A percentile compares a stretch with the other conserved stretches of the same genome.
Conservation (phyloP, 352 stramenopile genomes). For the Phytophthora hybrid region DNA sequence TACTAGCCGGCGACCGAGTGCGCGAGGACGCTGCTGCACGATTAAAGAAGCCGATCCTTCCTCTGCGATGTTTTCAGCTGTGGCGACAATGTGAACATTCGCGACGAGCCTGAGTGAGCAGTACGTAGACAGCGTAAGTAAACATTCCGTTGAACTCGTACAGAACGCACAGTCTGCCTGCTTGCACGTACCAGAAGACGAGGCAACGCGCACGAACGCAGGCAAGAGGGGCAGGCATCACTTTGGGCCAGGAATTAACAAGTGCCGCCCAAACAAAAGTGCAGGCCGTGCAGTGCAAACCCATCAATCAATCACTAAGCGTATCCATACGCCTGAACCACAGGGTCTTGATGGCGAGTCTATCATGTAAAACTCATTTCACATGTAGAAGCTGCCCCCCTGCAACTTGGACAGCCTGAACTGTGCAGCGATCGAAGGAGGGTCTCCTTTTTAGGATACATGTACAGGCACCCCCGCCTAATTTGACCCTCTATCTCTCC, state of each 20-base stretch:
- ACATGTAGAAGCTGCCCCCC: too few relatives aligned
- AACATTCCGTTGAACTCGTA: neutral
- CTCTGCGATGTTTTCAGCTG: neutral
- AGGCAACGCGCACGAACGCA: neutral
- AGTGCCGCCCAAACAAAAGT: neutral
- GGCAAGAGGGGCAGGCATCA: neutral
- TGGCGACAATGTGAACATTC: neutral
- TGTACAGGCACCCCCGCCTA: too few relatives aligned
- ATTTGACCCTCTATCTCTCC: too few relatives aligned
- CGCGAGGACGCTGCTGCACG: neutral
- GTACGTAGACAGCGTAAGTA: neutral
- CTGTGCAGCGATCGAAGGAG: too few relatives aligned
- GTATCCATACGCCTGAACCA: neutral
- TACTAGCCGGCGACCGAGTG: neutral
- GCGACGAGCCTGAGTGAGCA: neutral
- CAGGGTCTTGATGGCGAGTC: too few relatives aligned
- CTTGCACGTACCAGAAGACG: neutral
- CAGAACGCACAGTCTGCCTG: neutral
- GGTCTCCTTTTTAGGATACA: neutral
- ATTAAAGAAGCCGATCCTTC: neutral
- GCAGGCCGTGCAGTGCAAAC: neutral
- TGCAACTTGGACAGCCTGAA: too few relatives aligned
- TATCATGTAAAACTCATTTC: too few relatives aligned
- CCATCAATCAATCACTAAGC: neutral
- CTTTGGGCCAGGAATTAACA: neutral